Conservation (phyloP, 805 yeast species). For the Wickerhamomyces strasburgensis region DNA sequence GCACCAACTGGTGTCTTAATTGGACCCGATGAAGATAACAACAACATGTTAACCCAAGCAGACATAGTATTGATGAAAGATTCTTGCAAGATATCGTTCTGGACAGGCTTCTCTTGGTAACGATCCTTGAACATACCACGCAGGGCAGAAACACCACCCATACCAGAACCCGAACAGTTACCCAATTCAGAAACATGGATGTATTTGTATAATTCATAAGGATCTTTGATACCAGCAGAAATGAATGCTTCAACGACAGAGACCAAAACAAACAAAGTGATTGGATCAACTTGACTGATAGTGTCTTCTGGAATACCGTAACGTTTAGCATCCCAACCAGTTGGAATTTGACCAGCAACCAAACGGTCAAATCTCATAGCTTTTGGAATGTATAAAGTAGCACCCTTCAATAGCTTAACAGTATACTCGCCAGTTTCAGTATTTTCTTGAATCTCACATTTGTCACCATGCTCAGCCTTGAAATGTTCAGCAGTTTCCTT, state of each 20-base stretch:
- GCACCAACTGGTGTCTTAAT: constrained; percentile 99
- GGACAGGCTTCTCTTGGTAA: constrained; percentile 88
- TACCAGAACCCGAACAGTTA: constrained; percentile 99
- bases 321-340: constrained; percentile 95
- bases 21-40: constrained; percentile 96
- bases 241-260: constrained; percentile 93
- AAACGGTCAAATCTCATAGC: constrained; percentile 60
- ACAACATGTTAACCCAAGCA: constrained; percentile 99
- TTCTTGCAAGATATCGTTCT: constrained; percentile 95
- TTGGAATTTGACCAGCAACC: constrained; percentile 83
- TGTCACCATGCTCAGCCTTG: constrained; percentile 89
- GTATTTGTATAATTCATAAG: constrained; percentile 96
- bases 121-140: constrained; percentile 98
- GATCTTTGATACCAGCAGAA: constrained; percentile 94
- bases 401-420: constrained; percentile 88
- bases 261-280: constrained; percentile 88
- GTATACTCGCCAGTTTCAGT: constrained; percentile 90
- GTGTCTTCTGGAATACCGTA: constrained; percentile 96
- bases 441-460: constrained; percentile 85
- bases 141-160: constrained; percentile 98
- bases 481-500: constrained; percentile 94
- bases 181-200: constrained; percentile 98
- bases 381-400: constrained; percentile 85
- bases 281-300: constrained; percentile 91
- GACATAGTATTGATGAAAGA: constrained; percentile 98